Conservation (phyloP, 2,329 filamentous ascomycete species). For the Teratosphaeria pseudoeucalypti region DNA sequence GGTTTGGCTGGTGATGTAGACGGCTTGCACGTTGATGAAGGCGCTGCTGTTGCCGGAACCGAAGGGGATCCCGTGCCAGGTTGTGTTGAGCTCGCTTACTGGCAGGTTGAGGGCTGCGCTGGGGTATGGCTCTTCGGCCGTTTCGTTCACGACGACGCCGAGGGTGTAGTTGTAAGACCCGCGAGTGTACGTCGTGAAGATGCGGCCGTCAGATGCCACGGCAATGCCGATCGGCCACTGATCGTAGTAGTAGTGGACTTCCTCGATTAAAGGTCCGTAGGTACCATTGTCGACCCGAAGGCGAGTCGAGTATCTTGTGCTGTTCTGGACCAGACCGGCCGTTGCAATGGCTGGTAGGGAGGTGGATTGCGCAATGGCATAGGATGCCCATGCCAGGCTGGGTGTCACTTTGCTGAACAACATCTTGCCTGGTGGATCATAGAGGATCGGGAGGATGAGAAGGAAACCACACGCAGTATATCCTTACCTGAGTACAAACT, state of each 20-base stretch:
- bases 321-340: slow-evolving; percentile 5
- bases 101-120: slow-evolving; percentile 29
- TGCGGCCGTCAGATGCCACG: slow-evolving; percentile 31
- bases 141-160: slow-evolving; percentile 38
- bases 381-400: slow-evolving; percentile 7
- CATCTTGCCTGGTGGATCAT: slow-evolving; percentile 1
- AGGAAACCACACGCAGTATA: not conserved
- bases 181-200: slow-evolving; percentile 38
- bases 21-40: slow-evolving; percentile 36
- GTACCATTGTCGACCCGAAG: slow-evolving; percentile 38
- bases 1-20: slow-evolving; percentile 34
- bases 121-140: slow-evolving; percentile 39
- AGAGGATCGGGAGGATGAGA: not conserved
- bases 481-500: not conserved
- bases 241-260: slow-evolving; percentile 40
- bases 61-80: slow-evolving; percentile 33
- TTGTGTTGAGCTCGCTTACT: slow-evolving; percentile 28
- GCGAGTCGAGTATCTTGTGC: slow-evolving; percentile 9
- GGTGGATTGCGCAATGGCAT: slow-evolving; percentile 8
- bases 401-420: not conserved
- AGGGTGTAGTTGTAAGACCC: slow-evolving; percentile 38
- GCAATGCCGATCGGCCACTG: slow-evolving; percentile 39
- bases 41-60: slow-evolving; percentile 33
- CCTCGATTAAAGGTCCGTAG: slow-evolving; percentile 38
- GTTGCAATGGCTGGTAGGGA: not conserved